These are phyloP conservation scores for Orbilia oligospora DNA, from an alignment of 2,329 filamentous ascomycete genomes.

Conservation along the genomic window DNA sequence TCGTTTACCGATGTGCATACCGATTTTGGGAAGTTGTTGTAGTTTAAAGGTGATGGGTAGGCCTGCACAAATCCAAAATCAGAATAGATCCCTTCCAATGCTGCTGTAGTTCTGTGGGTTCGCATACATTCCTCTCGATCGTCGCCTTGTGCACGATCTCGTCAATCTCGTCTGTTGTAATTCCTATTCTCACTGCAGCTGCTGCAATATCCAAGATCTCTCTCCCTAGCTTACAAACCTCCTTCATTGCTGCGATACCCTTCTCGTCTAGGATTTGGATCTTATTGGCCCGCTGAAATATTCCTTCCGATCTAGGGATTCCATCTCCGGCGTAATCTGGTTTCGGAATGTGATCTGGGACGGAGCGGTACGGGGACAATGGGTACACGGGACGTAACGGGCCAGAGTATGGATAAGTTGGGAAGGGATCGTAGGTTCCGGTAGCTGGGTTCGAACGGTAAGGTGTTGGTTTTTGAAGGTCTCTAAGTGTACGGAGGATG, in stretches of 20 bases:
- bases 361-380: constrained; percentile 78
- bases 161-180: constrained; percentile 96
- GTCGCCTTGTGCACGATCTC: constrained; percentile 95
- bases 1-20: constrained; percentile 97
- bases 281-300: constrained; percentile 66
- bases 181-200: constrained; percentile 84
- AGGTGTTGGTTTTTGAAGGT: constrained; percentile 81
- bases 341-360: constrained; percentile 84
- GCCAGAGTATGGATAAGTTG: constrained; percentile 86
- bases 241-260: constrained; percentile 79
- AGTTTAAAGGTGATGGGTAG: constrained; percentile 95
- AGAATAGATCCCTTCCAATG: constrained; percentile 18
- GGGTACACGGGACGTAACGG: constrained; percentile 88
- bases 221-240: constrained; percentile 86
- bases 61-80: constrained; percentile 73
- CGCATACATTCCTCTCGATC: constrained; percentile 86
- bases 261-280: constrained; percentile 63
- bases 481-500: constrained; percentile 82
- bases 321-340: constrained; percentile 92
- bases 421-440: constrained; percentile 92
- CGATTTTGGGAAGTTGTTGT: constrained; percentile 96
- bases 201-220: constrained; percentile 95
- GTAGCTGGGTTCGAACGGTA: constrained; percentile 79
- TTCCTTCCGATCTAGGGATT: constrained; percentile 76
- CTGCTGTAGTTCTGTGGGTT: neutral